These are phyloP conservation scores for Rhododendron ferrugineum DNA, from an alignment of 148 eudicot species.

Conservation along the genomic window DNA sequence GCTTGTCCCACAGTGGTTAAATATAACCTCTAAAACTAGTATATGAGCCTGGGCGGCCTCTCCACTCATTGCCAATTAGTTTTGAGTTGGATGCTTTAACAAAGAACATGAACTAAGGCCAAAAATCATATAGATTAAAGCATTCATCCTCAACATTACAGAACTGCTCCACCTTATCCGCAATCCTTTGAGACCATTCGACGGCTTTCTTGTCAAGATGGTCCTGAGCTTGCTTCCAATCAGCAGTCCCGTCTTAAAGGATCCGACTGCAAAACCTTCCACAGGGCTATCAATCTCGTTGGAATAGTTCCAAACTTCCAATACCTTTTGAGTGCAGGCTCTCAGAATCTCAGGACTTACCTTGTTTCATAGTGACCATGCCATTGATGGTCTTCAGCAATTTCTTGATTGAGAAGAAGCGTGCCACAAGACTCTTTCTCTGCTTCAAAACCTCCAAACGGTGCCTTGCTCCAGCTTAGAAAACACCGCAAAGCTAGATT, in stretches of 20 bases:
- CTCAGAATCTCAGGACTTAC: neutral
- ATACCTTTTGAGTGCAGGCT: neutral
- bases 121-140: neutral
- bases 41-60: too few relatives aligned
- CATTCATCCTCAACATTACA: neutral
- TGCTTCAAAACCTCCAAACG: neutral
- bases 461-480: neutral
- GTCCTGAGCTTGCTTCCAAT: neutral
- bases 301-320: neutral
- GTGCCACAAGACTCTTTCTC: neutral
- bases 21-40: too few relatives aligned
- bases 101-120: neutral
- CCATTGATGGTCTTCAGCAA: neutral
- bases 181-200: neutral
- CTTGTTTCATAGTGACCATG: neutral
- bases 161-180: neutral
- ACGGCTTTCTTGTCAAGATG: neutral
- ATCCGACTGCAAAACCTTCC: neutral
- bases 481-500: neutral
- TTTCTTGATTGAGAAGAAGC: neutral
- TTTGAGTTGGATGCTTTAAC: too few relatives aligned
- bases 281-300: neutral
- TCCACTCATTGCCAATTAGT: too few relatives aligned
- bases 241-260: neutral
- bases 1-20: too few relatives aligned